Percentiles rank a stretch among this genome's conserved stretches.
Conservation (phyloP, 2,329 filamentous ascomycete genomes). For the Trichophyton verrucosum region DNA sequence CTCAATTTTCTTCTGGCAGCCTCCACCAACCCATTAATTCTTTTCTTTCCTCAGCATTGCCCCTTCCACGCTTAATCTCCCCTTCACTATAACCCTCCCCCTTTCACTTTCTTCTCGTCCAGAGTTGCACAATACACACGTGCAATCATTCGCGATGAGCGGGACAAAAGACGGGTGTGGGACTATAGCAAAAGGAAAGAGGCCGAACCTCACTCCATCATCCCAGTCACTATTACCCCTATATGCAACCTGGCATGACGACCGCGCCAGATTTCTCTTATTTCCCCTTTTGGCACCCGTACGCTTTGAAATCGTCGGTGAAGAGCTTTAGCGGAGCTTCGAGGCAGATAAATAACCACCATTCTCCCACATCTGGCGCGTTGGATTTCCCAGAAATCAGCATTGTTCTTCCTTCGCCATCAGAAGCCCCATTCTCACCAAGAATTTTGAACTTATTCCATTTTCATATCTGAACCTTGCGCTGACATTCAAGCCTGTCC, state of each 20-base stretch:
- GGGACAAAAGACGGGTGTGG: background rate
- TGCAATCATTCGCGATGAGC: conserved; percentile 1
- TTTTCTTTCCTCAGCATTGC: background rate
- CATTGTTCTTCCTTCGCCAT: background rate
- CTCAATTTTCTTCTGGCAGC: background rate
- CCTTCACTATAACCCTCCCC: background rate
- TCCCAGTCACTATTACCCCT: background rate
- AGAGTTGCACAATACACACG: conserved; percentile 3
- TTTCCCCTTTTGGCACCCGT: background rate
- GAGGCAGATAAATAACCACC: background rate
- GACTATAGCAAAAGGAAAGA: conserved; percentile 2
- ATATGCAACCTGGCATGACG: background rate
- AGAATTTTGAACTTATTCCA: background rate
- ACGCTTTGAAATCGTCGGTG: background rate
- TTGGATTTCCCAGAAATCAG: background rate
- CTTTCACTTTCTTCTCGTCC: background rate
- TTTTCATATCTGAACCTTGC: background rate
- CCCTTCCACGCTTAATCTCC: background rate
- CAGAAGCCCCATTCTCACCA: background rate
- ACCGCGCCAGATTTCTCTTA: background rate
- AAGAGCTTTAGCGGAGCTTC: background rate
- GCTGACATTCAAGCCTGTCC: background rate
- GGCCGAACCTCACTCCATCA: background rate
- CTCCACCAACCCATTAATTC: background rate
- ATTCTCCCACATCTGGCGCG: background rate